Conservation (phyloP, 75 land plant genomes). For the Cupressus sempervirens region DNA sequence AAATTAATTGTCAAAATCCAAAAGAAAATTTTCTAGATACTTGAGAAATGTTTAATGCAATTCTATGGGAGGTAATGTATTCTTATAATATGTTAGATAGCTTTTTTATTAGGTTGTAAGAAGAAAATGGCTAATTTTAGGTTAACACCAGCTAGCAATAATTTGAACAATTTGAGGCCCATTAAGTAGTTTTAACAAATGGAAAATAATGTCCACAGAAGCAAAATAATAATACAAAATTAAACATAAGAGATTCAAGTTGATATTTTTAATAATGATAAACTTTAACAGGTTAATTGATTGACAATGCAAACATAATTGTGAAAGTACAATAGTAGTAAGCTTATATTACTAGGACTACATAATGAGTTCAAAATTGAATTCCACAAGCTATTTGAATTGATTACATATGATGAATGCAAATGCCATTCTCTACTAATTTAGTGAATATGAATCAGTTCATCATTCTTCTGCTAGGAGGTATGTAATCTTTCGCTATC, state of each 20-base stretch:
- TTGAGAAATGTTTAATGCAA: constrained; percentile 83
- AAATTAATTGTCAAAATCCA: constrained; percentile 80
- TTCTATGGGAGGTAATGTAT: constrained; percentile 87
- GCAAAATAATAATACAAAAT: neutral
- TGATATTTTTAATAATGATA: neutral
- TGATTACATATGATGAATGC: neutral
- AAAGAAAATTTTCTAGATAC: constrained; percentile 93
- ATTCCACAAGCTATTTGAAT: neutral
- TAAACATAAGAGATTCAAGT: neutral
- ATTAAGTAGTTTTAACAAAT: neutral
- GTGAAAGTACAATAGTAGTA: no score
- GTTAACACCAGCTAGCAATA: neutral
- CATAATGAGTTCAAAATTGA: neutral
- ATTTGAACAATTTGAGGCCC: neutral
- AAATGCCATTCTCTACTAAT: neutral
- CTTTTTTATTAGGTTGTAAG: neutral
- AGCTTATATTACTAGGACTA: neutral
- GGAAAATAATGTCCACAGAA: neutral
- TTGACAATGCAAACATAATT: neutral
- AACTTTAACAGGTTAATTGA: neutral
- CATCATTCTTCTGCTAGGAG: constrained; percentile 88
- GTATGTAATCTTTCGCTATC: constrained; percentile 25
- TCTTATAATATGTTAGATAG: neutral
- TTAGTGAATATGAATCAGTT: constrained; percentile 54
- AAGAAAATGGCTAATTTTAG: neutral